Evolutionary conservation across 768 basidiomycete species (phyloP).

Genomic region (Suillus weaverae): DNA sequence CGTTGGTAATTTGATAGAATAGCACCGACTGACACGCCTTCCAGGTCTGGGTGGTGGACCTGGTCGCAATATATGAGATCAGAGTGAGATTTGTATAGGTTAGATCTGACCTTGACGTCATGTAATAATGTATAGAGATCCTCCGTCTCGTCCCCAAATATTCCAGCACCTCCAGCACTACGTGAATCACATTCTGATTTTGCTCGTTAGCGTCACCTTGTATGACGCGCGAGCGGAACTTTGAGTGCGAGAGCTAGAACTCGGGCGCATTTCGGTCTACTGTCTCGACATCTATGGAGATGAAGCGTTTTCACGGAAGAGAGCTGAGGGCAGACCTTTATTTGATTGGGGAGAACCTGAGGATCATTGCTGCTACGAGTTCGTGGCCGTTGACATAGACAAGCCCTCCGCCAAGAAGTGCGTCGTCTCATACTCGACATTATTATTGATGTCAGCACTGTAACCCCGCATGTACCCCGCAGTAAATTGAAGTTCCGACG

Average conservation of each 20-base stretch:
- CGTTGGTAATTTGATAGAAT: constrained; percentile 98
- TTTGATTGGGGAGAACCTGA: constrained; percentile 71
- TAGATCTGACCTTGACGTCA: constrained; percentile 65
- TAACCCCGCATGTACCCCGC: constrained; percentile 2
- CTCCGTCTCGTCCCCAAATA: constrained; percentile 91
- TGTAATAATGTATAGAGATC: constrained; percentile 77
- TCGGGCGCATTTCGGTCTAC: constrained; percentile 94
- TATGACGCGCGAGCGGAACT: constrained; percentile 79
- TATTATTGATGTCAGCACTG: no score
- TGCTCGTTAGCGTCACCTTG: constrained; percentile 78
- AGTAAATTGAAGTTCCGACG: constrained; percentile 10
- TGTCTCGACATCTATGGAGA: constrained; percentile 76
- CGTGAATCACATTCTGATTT: constrained; percentile 82
- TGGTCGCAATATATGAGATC: constrained; percentile 27
- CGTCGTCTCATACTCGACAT: constrained; percentile 27
- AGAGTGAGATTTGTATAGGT: background rate
- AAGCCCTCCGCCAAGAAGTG: constrained; percentile 96
- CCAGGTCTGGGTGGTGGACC: constrained; percentile 75
- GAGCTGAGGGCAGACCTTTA: constrained; percentile 58
- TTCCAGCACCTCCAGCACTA: constrained; percentile 46
- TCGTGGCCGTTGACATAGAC: constrained; percentile 81
- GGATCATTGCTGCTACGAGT: constrained; percentile 83
- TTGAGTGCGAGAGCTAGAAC: constrained; percentile 79
- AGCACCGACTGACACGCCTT: constrained; percentile 91
- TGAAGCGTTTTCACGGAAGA: constrained; percentile 10